These are phyloP conservation scores for Chrysanthemum seticuspe DNA, from an alignment of 129 eudicot species.

Conservation along the genomic window DNA sequence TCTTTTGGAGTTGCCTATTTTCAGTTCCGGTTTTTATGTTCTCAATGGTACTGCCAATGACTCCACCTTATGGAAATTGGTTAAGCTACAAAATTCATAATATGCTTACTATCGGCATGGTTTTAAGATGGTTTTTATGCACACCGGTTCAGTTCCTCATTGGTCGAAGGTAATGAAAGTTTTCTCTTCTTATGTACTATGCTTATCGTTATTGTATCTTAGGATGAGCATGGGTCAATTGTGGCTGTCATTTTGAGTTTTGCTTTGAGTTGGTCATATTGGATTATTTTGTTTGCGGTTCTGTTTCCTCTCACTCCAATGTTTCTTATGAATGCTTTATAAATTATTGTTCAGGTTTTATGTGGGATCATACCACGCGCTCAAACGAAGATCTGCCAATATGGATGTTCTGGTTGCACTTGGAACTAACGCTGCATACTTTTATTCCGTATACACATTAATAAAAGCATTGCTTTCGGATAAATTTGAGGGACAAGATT, in stretches of 20 bases:
- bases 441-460: conserved; percentile 79
- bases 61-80: conserved; percentile 89
- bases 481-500: conserved; percentile 81
- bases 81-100: conserved; percentile 75
- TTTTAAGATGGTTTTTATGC: conserved; percentile 77
- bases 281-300: too few relatives aligned
- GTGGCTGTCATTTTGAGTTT: too few relatives aligned
- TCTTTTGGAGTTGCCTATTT: conserved; percentile 85
- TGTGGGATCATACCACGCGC: conserved; percentile 90
- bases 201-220: background rate
- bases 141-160: conserved; percentile 90
- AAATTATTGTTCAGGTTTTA: conserved; percentile 66
- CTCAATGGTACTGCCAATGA: conserved; percentile 91
- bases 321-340: background rate
- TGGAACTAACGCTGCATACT: conserved; percentile 97
- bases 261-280: too few relatives aligned
- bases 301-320: background rate
- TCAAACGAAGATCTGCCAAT: conserved; percentile 80
- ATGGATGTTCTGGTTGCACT: conserved; percentile 98
- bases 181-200: conserved; percentile 9
- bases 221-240: too few relatives aligned
- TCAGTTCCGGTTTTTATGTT: conserved; percentile 73
- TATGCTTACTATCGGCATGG: conserved; percentile 81
- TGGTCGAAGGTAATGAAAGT: conserved; percentile 69
- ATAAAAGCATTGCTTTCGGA: conserved; percentile 72